Conservation (phyloP, 1,284 basidiomycete genomes). For the Earliella scabrosa region DNA sequence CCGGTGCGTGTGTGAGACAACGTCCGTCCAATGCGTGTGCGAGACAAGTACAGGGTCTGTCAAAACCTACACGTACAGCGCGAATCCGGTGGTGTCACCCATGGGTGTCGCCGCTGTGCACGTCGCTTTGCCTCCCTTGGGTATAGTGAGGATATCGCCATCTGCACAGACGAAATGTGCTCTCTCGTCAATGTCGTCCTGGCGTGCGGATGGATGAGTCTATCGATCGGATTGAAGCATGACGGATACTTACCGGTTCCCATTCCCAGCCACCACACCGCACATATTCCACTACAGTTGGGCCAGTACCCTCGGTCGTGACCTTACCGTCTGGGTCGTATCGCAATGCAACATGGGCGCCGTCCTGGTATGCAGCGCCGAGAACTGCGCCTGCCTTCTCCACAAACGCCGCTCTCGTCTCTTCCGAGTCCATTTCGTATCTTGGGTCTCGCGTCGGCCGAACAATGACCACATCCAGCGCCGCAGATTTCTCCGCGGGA, state of each 20-base stretch:
- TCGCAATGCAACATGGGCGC: conserved; percentile 66
- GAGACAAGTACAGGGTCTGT: too few species aligned
- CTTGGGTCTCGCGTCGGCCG: conserved; percentile 76
- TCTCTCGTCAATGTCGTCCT: conserved; percentile 59
- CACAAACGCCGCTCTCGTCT: conserved; percentile 49
- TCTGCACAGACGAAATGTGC: conserved; percentile 78
- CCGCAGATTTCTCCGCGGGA: conserved; percentile 36
- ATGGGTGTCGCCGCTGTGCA: conserved; percentile 45
- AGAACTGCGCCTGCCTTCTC: conserved; percentile 55
- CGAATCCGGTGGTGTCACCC: conserved; percentile 43
- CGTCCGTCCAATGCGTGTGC: too few species aligned
- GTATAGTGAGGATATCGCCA: conserved; percentile 67
- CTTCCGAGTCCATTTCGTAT: conserved; percentile 43
- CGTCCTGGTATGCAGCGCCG: conserved; percentile 73
- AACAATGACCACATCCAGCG: conserved; percentile 84
- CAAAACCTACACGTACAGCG: conserved; percentile 43
- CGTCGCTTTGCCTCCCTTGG: conserved; percentile 56
- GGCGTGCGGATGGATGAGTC: conserved; percentile 8
- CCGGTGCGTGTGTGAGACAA: not conserved
- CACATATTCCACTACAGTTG: conserved; percentile 78
- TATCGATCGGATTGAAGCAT: not conserved
- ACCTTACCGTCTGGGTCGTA: conserved; percentile 56
- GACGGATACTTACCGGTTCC: conserved; percentile 68
- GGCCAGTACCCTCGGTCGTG: conserved; percentile 47
- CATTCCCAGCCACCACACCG: conserved; percentile 86